Conservation (phyloP, 2,329 filamentous ascomycete genomes). For the Penicillium digitatum region DNA sequence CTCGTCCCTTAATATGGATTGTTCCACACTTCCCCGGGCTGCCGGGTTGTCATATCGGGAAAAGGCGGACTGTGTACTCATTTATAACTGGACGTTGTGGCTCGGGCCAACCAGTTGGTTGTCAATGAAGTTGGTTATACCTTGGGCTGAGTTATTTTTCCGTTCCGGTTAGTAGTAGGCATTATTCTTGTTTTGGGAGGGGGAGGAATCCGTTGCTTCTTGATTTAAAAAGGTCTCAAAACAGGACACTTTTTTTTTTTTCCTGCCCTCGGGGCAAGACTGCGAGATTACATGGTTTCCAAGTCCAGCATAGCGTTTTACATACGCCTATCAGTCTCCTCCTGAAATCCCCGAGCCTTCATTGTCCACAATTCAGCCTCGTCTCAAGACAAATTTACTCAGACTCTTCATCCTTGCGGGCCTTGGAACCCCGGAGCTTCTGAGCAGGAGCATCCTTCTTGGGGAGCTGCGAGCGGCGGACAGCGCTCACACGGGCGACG, state of each 20-base stretch:
- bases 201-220: constrained; percentile 1
- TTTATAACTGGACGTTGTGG: background rate
- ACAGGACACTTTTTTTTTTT: constrained; percentile 1
- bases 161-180: background rate
- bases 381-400: constrained; percentile 28
- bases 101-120: constrained; percentile 30
- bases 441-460: constrained; percentile 69
- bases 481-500: constrained; percentile 79
- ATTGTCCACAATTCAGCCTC: constrained; percentile 1
- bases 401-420: constrained; percentile 58
- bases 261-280: constrained; percentile 16
- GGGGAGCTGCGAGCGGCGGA: constrained; percentile 73
- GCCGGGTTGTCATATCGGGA: constrained; percentile 27
- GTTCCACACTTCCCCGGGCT: constrained; percentile 14
- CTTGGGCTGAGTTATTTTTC: constrained; percentile 21
- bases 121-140: constrained; percentile 1
- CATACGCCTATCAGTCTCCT: constrained; percentile 7
- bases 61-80: constrained; percentile 29
- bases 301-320: constrained; percentile 26
- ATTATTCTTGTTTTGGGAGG: constrained; percentile 12
- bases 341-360: constrained; percentile 1
- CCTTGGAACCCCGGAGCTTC: constrained; percentile 77
- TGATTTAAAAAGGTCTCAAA: background rate
- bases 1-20: constrained; percentile 15
- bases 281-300: constrained; percentile 33